Evolutionary conservation across 2,329 filamentous ascomycete genomes (phyloP).

Genomic region (Diaporthe capsici): DNA sequence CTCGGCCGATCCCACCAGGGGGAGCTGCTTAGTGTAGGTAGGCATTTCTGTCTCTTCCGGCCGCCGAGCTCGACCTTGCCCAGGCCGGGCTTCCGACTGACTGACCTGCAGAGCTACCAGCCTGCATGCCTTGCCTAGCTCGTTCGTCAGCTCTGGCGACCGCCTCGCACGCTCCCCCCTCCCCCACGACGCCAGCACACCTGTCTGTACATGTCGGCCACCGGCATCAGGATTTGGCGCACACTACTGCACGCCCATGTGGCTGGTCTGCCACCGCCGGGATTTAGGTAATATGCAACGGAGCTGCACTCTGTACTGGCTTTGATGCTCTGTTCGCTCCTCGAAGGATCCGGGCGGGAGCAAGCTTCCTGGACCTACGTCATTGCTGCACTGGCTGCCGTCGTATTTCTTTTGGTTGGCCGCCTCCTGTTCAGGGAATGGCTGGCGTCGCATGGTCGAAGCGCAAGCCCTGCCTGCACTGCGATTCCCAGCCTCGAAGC

Average conservation of each 20-base stretch:
- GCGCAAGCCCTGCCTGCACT: not conserved
- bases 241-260: slow-evolving; percentile 17
- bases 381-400: slow-evolving; percentile 28
- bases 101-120: not conserved
- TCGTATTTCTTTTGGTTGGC: slow-evolving; percentile 16
- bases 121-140: not conserved
- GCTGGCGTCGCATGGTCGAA: slow-evolving; percentile 1
- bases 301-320: slow-evolving; percentile 6
- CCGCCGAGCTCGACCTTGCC: slow-evolving; percentile 3
- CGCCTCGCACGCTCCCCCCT: not conserved
- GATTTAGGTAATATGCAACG: not conserved
- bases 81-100: slow-evolving; percentile 10
- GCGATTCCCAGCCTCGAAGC: not conserved
- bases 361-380: slow-evolving; percentile 32
- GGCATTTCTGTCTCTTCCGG: not conserved
- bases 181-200: slow-evolving; percentile 5
- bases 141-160: slow-evolving; percentile 14
- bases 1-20: not conserved
- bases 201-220: not conserved
- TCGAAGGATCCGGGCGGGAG: not conserved
- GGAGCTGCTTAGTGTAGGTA: not conserved
- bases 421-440: not conserved
- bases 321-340: not conserved
- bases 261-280: not conserved
- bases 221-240: not conserved